Evolutionary conservation across 306 rosid genomes (phyloP).

Genomic region (Spatholobus suberectus): DNA sequence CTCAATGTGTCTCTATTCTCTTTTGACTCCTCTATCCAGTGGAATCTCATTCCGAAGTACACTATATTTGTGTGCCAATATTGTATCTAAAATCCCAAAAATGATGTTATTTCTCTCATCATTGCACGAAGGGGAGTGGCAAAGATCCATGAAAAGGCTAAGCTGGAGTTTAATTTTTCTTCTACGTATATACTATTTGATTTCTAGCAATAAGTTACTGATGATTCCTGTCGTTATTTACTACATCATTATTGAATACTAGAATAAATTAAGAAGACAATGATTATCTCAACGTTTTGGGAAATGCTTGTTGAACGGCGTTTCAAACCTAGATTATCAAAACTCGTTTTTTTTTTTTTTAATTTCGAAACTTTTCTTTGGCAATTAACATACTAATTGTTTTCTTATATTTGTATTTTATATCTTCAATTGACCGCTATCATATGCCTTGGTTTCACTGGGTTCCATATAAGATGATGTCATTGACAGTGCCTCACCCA

Average conservation of each 20-base stretch:
- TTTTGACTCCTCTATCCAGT: constrained; percentile 61
- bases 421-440: not conserved
- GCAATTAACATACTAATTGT: too few relatives aligned
- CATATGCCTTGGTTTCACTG: constrained; percentile 6
- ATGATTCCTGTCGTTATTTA: not conserved
- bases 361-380: not conserved
- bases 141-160: constrained; percentile 43
- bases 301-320: not conserved
- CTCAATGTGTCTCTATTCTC: constrained; percentile 66
- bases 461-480: not conserved
- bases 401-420: not conserved
- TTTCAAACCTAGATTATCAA: not conserved
- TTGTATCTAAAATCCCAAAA: constrained; percentile 16
- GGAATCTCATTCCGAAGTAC: constrained; percentile 32
- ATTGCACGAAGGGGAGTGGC: not conserved
- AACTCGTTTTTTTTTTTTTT: not conserved
- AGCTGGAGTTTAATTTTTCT: not conserved
- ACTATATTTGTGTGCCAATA: constrained; percentile 13
- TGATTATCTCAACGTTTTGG: not conserved
- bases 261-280: not conserved
- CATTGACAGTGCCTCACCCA: not conserved
- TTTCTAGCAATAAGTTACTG: not conserved
- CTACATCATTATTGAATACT: not conserved
- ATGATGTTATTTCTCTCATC: constrained; percentile 39
- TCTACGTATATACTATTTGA: not conserved